A percentile compares a stretch with the other conserved stretches of the same genome.
phyloP scores from a whole-genome alignment of 768 basidiomycete genomes.

The Macrolepiota fuliginosa region DNA sequence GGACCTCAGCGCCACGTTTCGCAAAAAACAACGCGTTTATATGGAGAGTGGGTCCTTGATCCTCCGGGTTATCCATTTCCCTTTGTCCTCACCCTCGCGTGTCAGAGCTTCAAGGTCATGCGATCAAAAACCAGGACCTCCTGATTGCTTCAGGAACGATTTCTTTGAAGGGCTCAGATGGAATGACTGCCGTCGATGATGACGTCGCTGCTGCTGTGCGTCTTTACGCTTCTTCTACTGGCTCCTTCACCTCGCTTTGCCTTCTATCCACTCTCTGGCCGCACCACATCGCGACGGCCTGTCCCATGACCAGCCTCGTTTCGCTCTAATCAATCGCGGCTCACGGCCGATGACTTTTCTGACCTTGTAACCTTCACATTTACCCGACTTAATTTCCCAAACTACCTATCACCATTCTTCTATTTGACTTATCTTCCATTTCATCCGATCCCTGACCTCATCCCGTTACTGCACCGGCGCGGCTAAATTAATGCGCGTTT shows the following conservation, averaged over 20 bases:
- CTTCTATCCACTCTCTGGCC: slow-evolving; percentile 9
- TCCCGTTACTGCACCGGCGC: not conserved
- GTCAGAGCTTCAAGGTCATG: slow-evolving; percentile 92
- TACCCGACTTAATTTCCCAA: slow-evolving; percentile 1
- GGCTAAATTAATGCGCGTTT: not conserved
- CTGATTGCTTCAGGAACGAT: slow-evolving; percentile 87
- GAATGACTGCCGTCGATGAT: slow-evolving; percentile 83
- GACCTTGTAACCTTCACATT: not conserved
- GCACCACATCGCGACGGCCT: slow-evolving; percentile 1
- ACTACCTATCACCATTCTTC: slow-evolving; percentile 4
- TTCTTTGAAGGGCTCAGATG: slow-evolving; percentile 78
- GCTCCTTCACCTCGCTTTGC: slow-evolving; percentile 14
- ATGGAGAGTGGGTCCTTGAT: slow-evolving; percentile 82
- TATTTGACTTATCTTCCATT: slow-evolving; percentile 4
- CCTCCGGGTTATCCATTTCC: slow-evolving; percentile 16
- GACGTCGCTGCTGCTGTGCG: slow-evolving; percentile 85
- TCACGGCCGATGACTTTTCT: not conserved
- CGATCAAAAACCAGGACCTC: slow-evolving; percentile 95
- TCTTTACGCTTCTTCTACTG: slow-evolving; percentile 22
- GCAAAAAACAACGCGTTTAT: slow-evolving; percentile 97
- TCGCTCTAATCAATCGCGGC: not conserved
- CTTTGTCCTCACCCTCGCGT: slow-evolving; percentile 14
- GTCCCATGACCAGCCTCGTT: slow-evolving; percentile 9
- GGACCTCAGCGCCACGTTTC: slow-evolving; percentile 85
- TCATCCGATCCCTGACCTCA: slow-evolving; percentile 10